Percentiles rank a stretch among this genome's conserved stretches.
These are phyloP conservation scores for Lyophyllum atratum DNA, from an alignment of 768 basidiomycete species.

Conservation along the genomic window DNA sequence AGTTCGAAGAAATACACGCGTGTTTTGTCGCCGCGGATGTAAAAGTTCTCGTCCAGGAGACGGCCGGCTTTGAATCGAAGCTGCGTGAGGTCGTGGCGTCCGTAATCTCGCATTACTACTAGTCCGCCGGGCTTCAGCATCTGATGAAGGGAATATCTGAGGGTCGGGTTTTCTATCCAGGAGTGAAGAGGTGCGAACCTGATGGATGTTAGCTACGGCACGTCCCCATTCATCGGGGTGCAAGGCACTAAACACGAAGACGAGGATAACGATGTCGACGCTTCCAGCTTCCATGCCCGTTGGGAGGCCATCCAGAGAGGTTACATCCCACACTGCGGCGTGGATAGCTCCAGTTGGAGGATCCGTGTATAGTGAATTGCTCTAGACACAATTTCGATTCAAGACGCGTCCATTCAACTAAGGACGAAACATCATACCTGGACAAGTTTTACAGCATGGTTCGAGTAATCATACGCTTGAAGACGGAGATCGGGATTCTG, in stretches of 20 bases:
- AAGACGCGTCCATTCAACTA: neutral
- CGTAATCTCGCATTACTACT: slow-evolving; percentile 90
- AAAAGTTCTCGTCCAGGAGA: slow-evolving; percentile 91
- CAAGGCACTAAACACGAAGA: slow-evolving; percentile 92
- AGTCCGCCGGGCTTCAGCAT: slow-evolving; percentile 90
- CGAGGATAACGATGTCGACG: slow-evolving; percentile 89
- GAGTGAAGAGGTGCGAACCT: slow-evolving; percentile 41
- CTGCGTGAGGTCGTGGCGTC: slow-evolving; percentile 92
- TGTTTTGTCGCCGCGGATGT: slow-evolving; percentile 95
- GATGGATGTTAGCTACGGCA: slow-evolving; percentile 80
- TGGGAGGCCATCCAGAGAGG: slow-evolving; percentile 63
- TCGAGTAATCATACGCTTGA: slow-evolving; percentile 89
- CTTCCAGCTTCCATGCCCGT: slow-evolving; percentile 60
- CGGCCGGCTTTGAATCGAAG: slow-evolving; percentile 88
- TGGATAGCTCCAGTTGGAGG: slow-evolving; percentile 72
- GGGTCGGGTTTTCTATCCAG: neutral
- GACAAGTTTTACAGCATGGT: slow-evolving; percentile 86
- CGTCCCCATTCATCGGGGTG: slow-evolving; percentile 91
- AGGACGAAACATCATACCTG: slow-evolving; percentile 51
- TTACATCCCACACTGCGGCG: slow-evolving; percentile 90
- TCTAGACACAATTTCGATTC: slow-evolving; percentile 39
- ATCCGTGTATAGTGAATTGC: slow-evolving; percentile 66
- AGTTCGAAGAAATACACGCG: slow-evolving; percentile 96
- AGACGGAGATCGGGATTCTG: slow-evolving; percentile 75
- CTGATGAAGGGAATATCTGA: slow-evolving; percentile 36